phyloP scores from a whole-genome alignment of 2,329 filamentous ascomycete species.

The Chalaropsis ovoidea region DNA sequence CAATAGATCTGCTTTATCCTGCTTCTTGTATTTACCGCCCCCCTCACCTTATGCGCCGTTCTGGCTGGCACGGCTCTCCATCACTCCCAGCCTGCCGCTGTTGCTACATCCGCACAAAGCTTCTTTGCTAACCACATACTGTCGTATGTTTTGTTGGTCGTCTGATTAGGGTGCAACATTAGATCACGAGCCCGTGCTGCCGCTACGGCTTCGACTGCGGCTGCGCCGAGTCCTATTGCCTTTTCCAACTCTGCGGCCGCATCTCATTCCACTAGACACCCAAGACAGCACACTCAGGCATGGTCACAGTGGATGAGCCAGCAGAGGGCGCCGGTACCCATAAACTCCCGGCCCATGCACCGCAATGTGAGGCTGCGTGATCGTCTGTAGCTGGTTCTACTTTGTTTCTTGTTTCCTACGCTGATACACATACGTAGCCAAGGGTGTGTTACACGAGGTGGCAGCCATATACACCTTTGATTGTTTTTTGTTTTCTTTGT shows the following conservation, averaged over 20 bases:
- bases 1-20: neutral
- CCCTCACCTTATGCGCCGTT: neutral
- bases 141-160: neutral
- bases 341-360: slow-evolving; percentile 17
- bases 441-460: neutral
- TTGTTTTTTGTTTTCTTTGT: neutral
- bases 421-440: neutral
- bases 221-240: neutral
- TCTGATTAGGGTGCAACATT: slow-evolving; percentile 3
- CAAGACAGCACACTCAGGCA: slow-evolving; percentile 21
- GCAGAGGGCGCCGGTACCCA: slow-evolving; percentile 21
- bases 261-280: neutral
- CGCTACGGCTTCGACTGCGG: slow-evolving; percentile 1
- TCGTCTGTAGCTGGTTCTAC: neutral
- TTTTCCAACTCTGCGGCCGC: neutral
- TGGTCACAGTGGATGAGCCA: slow-evolving; percentile 26
- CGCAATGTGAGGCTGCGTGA: slow-evolving; percentile 11
- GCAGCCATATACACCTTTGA: neutral
- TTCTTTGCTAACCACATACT: neutral
- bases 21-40: slow-evolving; percentile 11
- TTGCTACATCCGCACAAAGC: neutral
- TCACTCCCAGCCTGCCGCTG: neutral
- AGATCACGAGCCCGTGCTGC: slow-evolving; percentile 29
- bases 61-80: neutral
- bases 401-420: slow-evolving; percentile 15